phyloP scores from a whole-genome alignment of 495 filamentous ascomycete species.

The Lepraria neglecta region DNA sequence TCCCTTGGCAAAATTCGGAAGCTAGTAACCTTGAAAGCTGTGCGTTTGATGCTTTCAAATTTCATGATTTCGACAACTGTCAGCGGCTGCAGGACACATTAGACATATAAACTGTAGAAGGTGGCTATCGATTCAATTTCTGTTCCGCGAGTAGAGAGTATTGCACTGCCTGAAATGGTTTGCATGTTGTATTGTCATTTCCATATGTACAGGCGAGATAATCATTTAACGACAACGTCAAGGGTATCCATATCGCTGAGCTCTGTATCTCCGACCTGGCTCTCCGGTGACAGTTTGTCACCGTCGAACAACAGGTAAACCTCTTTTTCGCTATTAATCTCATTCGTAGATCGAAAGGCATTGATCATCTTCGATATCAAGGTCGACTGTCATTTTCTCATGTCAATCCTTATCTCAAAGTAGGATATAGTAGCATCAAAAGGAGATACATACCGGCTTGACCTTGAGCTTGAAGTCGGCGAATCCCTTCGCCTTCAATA shows the following conservation, averaged over 20 bases:
- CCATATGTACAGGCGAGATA: neutral
- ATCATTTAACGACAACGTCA: conserved; percentile 61
- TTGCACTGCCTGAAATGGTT: neutral
- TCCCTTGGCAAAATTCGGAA: too few species aligned
- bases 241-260: conserved; percentile 71
- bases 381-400: conserved; percentile 38
- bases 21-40: too few species aligned
- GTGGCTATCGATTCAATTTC: too few species aligned
- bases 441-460: conserved; percentile 38
- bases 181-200: neutral
- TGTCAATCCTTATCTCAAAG: neutral
- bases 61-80: too few species aligned
- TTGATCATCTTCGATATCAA: conserved; percentile 48
- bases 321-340: conserved; percentile 41
- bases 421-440: too few species aligned
- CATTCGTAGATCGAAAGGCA: conserved; percentile 45
- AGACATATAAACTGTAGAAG: too few species aligned
- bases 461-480: conserved; percentile 54
- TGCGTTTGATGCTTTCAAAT: too few species aligned
- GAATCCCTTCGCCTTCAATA: conserved; percentile 52
- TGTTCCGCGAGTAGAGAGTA: neutral
- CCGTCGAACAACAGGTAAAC: conserved; percentile 75
- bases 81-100: too few species aligned
- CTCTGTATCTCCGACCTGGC: conserved; percentile 64
- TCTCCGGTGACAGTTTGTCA: conserved; percentile 57